Evolutionary conservation across 805 yeast species (phyloP), one percentile per base, ranked within the genome.

Genomic region (Kodamaea kaohsiungensis): DNA sequence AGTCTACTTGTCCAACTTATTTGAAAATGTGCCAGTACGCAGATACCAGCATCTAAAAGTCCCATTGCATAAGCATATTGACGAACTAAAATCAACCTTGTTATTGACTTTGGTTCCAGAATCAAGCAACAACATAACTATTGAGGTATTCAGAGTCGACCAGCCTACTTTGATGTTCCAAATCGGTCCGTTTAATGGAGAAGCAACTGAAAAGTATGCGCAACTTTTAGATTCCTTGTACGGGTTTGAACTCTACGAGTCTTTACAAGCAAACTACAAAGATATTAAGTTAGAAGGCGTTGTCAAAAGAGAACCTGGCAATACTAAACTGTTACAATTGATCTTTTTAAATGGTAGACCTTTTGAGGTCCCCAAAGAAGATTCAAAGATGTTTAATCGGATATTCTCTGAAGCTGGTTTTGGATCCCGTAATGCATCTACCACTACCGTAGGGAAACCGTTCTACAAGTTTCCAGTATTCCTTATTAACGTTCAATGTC

Each of bases 21-120:
- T 82, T 61, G 65, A 65, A 1, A 71, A 67, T 19, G 37, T 76
- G 0, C 82, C 83, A 0, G 84, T 82, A 3, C 64, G 88, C 18
- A 64, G 69, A 33, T 55, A 52, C 1, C 68, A 67, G 6, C 22
- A 18, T 7, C 46, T 43, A 19, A 35, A 59, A 2, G 27, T 55
- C 0, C 61, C 73, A 0, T 60, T 63, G 49, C 49, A 58, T 1
- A 62, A 60, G 10, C 25, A 70, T 0, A 45, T 69, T 0, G 66
- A 60, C 12, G 68, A 68, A 1, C 25, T 82, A 0, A 68, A 73
- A 53, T 17, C n/a, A 19, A 10, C 17, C 3, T 40, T 40, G 25
- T 40, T 40, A 13, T 17, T 40, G 25, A 40, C 25, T 16, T 40
- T 40, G 25, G 25, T 40, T 40, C 45, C 45, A 5, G 45, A 40